Base-by-base conservation (phyloP, 371 early-diverging fungal species). In the Mucor indicus region DNA sequence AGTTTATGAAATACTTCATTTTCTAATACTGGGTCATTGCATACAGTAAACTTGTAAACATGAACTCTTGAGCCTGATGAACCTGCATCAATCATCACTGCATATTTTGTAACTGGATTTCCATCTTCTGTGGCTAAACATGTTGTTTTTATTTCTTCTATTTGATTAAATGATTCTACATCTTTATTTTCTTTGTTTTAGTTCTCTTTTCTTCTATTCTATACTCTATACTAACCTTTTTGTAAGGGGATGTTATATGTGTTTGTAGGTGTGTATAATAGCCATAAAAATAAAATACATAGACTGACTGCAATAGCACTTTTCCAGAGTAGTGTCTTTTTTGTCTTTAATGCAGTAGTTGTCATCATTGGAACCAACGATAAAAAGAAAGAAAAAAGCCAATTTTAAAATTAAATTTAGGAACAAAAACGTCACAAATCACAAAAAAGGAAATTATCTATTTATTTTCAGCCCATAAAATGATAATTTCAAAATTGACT, bases 21-120 rank as follows among this genome's bases (percentile, higher is more conserved):
- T 45, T 86, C 86, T 22, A 86, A 64, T 2, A 57, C 62, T 17
- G 69, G 69, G 29, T 81, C 81, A 41, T 85, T 80, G 73, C 96
- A 95, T 60, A 86, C 83, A 61, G 84, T 88, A 56, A 83, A 83
- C 46, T 75, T 72, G 79, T 95, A 96, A 16, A 93, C 90, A 65
- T 96, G 97, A 49, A 96, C 87, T 22, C 97, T 87, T 2, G 93
- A 92, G 16, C 97, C 97, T n/a, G 93, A 92, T 7, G 93, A 92
- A 8, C 97, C 97, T 19, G 97, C 97, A 60, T 96, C 97, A 39
- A 96, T 65, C 84, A 96, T 90, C 16, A 83, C 53, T 22, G 77
- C 78, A 62, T 83, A 80, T 40, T 83, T 75, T 32, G 78, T 73
- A 23, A 70, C 39, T 15, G 77, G 80, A 37, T 72, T 50, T 44